Percentiles rank a stretch among this genome's conserved stretches.
phyloP scores from a whole-genome alignment of 495 filamentous ascomycete genomes.

The Talaromyces adpressus region DNA sequence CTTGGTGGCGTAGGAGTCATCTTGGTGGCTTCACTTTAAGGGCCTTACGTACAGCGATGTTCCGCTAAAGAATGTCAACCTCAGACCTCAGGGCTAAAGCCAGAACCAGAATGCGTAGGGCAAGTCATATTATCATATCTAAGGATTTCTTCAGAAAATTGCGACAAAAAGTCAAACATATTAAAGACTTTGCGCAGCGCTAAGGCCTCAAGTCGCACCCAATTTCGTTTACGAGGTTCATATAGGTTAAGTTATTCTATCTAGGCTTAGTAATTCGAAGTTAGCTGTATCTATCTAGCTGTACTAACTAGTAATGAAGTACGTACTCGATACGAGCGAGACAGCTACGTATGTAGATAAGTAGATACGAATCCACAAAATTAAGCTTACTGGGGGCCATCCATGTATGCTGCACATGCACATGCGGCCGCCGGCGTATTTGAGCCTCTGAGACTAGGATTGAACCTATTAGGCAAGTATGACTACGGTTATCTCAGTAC shows the following conservation, averaged over 20 bases:
- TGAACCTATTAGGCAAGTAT: not conserved
- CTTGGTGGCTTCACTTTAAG: not conserved
- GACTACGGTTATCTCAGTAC: too few species aligned
- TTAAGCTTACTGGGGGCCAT: not conserved
- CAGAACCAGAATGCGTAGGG: not conserved
- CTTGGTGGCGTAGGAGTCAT: not conserved
- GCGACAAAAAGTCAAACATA: not conserved
- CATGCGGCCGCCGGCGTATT: not conserved
- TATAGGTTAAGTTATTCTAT: not conserved
- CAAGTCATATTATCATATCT: not conserved
- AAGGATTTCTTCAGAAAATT: not conserved
- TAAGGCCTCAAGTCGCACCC: not conserved
- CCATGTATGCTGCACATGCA: not conserved
- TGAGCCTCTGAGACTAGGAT: not conserved
- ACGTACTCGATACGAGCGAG: not conserved
- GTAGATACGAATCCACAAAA: not conserved
- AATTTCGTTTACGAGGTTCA: not conserved
- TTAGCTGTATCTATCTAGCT: not conserved
- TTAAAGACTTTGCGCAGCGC: not conserved
- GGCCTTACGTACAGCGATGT: not conserved
- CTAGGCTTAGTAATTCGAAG: not conserved
- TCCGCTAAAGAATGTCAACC: not conserved
- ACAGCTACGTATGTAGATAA: too few species aligned
- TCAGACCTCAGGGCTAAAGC: not conserved
- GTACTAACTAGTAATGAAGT: not conserved